Evolutionary conservation across 768 basidiomycete species (phyloP), one percentile per base, ranked within the genome.

Genomic region (Tricholoma hemisulphureum): DNA sequence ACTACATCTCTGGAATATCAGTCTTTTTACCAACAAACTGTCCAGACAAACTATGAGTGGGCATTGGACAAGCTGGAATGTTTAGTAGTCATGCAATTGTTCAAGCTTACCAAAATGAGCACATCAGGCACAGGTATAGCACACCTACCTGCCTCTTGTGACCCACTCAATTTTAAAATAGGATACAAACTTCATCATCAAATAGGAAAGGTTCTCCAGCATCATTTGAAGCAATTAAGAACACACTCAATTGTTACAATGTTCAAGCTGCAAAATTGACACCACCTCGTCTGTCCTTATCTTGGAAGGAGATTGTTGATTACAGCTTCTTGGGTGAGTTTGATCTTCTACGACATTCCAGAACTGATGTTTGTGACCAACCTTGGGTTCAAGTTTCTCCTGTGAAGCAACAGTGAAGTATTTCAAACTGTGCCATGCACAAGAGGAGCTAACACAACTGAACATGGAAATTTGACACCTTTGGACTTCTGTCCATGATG

Each of bases 181-280:
- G 70, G 71, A 2, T 73, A 73, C 58, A 67, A 65, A 14, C 51
- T 72, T 3, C 39, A 61, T 4, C 67, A 60, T n/a, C 69, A 72
- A 48, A 68, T 72, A 21, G 57, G 56, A 4, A 64, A 63, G 34
- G 63, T 67, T 1, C 56, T 71, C 1, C 49, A 69, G 32, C 53
- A 54, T 1, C 39, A 61, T 1, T 69, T 65, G 31, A 66, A 29
- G 64, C 70, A 55, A 65, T n/a, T n/a, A n/a, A n/a, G n/a, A n/a
- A n/a, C n/a, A n/a, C n/a, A n/a, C n/a, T n/a, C n/a, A n/a, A n/a
- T 20, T 41, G 59, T 3, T 34, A 34, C 32, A 34, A 34, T 8
- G 14, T 13, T 3, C 32, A 34, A 34, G 32, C 32, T 2, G 32
- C 9, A 34, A 34, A 34, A 34, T 8, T 34, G 3, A 8, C 2